Evolutionary conservation across 2,329 filamentous ascomycete species (phyloP).

Genomic region (Arthrobotrys sphaeroides): DNA sequence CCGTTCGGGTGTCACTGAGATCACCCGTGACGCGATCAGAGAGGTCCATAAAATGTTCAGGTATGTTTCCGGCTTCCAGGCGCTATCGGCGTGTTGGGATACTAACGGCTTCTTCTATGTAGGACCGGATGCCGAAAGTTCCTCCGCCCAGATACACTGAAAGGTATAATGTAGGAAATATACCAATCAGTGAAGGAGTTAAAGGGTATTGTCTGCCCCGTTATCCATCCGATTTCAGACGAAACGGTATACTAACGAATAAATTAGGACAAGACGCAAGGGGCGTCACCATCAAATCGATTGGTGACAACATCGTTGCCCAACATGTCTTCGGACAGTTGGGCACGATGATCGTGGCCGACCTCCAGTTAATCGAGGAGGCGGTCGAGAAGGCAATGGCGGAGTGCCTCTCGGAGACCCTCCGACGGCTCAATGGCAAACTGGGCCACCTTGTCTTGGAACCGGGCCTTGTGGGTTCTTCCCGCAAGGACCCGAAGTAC

Average conservation of each 20-base stretch:
- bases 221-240: not conserved
- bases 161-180: slow-evolving; percentile 9
- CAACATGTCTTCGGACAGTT: slow-evolving; percentile 5
- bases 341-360: not conserved
- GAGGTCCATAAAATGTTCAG: slow-evolving; percentile 16
- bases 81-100: not conserved
- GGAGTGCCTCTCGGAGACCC: not conserved
- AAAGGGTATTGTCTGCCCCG: slow-evolving; percentile 3
- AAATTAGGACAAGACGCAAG: slow-evolving; percentile 1
- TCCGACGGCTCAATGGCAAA: not conserved
- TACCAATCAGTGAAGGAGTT: slow-evolving; percentile 5
- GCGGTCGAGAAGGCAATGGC: not conserved
- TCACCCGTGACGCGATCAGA: not conserved
- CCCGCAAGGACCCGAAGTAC: not conserved
- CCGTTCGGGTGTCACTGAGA: not conserved
- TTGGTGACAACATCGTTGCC: not conserved
- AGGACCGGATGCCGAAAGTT: slow-evolving; percentile 27
- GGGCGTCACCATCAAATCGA: not conserved
- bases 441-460: not conserved
- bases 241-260: not conserved
- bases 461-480: not conserved
- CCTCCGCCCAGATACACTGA: slow-evolving; percentile 16
- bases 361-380: not conserved
- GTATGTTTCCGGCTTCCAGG: not conserved
- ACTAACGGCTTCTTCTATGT: not conserved